Evolutionary conservation across 2,329 filamentous ascomycete species (phyloP).

Genomic region (Sporothrix globosa): DNA sequence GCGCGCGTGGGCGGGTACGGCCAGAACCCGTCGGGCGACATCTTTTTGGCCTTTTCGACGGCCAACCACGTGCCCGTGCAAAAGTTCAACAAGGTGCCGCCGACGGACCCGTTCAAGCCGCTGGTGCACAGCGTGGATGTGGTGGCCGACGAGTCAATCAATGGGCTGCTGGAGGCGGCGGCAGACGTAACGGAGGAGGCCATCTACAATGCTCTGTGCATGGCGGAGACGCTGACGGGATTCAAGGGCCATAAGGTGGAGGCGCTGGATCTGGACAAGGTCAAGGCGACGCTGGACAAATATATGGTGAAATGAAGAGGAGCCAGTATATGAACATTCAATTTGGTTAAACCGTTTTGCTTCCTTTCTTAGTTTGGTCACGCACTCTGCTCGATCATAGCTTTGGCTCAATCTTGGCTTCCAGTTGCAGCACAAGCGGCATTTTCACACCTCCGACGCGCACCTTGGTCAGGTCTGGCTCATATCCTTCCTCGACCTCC

Average conservation of each 20-base stretch:
- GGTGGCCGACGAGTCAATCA: conserved; percentile 62
- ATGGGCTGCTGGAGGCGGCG: conserved; percentile 63
- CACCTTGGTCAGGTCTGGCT: conserved; percentile 53
- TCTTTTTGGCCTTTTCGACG: conserved; percentile 69
- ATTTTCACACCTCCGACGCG: conserved; percentile 52
- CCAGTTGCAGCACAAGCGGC: conserved; percentile 45
- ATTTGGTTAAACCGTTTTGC: not conserved
- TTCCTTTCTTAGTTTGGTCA: no score
- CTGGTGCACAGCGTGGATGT: conserved; percentile 15
- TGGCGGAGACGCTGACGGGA: conserved; percentile 62
- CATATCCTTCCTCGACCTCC: conserved; percentile 57
- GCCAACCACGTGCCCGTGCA: conserved; percentile 53
- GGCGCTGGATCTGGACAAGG: conserved; percentile 34
- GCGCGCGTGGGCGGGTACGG: conserved; percentile 62
- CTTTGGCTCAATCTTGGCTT: conserved; percentile 37
- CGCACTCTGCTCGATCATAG: not conserved
- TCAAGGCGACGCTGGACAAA: conserved; percentile 38
- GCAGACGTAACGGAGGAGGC: conserved; percentile 67
- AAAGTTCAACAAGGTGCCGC: not conserved
- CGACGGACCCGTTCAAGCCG: conserved; percentile 25
- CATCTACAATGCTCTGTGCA: conserved; percentile 66
- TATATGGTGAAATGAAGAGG: conserved; percentile 26
- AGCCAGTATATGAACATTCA: not conserved
- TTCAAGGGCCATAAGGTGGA: conserved; percentile 35
- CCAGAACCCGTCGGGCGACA: conserved; percentile 58